phyloP scores from a whole-genome alignment of 225 moss, liverwort and hornwort species.

The Sphagnum tenellum region DNA sequence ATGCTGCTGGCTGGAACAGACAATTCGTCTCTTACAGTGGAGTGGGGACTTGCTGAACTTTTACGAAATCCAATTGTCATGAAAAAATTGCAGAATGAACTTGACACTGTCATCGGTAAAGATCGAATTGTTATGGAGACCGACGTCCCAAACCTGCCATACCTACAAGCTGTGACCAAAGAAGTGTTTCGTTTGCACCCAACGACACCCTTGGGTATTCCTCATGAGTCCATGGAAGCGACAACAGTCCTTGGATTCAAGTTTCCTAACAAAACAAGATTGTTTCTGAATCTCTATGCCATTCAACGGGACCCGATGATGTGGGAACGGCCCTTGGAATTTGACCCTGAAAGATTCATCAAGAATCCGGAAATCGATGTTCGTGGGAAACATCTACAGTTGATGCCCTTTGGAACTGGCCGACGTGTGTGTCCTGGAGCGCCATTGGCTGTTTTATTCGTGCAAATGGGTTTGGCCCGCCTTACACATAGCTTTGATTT shows the following conservation, averaged over 20 bases:
- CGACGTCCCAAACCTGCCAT: constrained; percentile 17
- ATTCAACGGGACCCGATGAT: constrained; percentile 19
- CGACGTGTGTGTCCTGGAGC: constrained; percentile 20
- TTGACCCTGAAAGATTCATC: constrained; percentile 26
- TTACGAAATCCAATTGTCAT: constrained; percentile 16
- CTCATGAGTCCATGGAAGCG: constrained; percentile 16
- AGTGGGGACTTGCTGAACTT: constrained; percentile 33
- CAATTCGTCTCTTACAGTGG: constrained; percentile 15
- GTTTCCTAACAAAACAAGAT: constrained; percentile 13
- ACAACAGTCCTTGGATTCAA: constrained; percentile 21
- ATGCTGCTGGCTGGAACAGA: constrained; percentile 23
- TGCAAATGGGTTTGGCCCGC: constrained; percentile 14
- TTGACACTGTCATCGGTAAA: constrained; percentile 17
- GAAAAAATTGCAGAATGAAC: constrained; percentile 10
- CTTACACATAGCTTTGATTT: constrained; percentile 22
- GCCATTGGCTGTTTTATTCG: constrained; percentile 8
- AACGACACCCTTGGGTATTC: constrained; percentile 11
- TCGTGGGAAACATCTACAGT: constrained; percentile 16
- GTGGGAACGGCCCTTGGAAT: constrained; percentile 16
- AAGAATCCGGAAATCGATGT: constrained; percentile 5
- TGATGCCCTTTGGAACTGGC: constrained; percentile 18
- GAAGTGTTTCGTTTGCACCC: constrained; percentile 29
- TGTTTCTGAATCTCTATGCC: constrained; percentile 25
- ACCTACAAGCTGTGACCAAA: constrained; percentile 22
- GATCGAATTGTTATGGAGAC: constrained; percentile 16